Evolutionary conservation across 2,329 filamentous ascomycete genomes (phyloP).

Genomic region (Nectriaceae sp.): DNA sequence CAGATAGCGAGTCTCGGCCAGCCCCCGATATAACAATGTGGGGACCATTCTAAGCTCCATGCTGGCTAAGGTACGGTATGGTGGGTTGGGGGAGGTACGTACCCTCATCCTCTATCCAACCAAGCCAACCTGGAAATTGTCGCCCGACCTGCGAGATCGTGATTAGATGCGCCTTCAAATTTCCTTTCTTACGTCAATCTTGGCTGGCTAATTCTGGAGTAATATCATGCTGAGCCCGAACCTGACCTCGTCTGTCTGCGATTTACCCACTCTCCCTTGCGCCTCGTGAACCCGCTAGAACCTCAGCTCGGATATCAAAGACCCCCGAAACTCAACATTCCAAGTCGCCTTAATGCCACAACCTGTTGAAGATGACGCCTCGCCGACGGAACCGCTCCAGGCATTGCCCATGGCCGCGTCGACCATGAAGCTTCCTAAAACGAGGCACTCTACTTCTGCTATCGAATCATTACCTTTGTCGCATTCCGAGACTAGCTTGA

Average conservation of each 20-base stretch:
- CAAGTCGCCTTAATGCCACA: conserved; percentile 64
- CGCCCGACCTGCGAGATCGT: conserved; percentile 22
- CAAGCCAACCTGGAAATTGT: conserved; percentile 14
- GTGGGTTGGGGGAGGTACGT: too few species aligned
- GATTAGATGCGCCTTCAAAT: conserved; percentile 12
- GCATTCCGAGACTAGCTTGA: conserved; percentile 55
- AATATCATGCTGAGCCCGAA: conserved; percentile 34
- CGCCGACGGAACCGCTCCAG: conserved; percentile 67
- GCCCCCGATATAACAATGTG: conserved; percentile 16
- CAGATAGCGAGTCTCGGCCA: conserved; percentile 21
- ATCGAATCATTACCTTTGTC: conserved; percentile 48
- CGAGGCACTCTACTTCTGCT: conserved; percentile 58
- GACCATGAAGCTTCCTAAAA: conserved; percentile 59
- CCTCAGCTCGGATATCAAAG: neutral
- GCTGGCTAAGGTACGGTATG: too few species aligned
- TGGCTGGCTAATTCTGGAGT: conserved; percentile 10
- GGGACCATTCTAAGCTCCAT: conserved; percentile 2
- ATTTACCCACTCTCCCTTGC: conserved; percentile 22
- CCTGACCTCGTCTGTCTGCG: conserved; percentile 20
- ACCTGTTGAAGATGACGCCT: conserved; percentile 59
- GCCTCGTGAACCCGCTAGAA: conserved; percentile 22
- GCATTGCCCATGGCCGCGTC: conserved; percentile 69
- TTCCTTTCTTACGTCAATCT: too few species aligned
- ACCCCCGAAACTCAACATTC: neutral
- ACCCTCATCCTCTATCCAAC: conserved; percentile 14